Percentiles rank a stretch among this genome's conserved stretches.
These are phyloP conservation scores for Strigomonas culicis DNA, from an alignment of 208 protist genomes.

Conservation along the genomic window DNA sequence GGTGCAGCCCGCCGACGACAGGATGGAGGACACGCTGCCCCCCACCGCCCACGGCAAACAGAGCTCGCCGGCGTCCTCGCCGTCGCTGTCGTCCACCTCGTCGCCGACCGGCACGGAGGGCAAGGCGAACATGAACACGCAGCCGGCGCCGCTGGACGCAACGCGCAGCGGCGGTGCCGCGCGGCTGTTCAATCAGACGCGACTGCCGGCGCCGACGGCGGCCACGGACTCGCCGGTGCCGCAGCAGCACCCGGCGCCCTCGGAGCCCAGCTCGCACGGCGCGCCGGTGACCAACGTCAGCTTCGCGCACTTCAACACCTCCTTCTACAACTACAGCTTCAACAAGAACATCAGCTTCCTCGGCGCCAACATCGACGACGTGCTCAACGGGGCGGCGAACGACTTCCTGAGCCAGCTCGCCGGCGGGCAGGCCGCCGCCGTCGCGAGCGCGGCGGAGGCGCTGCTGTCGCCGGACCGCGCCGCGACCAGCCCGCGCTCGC, in stretches of 20 bases:
- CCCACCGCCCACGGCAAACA: background rate
- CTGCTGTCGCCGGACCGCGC: background rate
- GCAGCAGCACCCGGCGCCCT: background rate
- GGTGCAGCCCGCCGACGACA: constrained; percentile 17
- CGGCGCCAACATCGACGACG: constrained; percentile 40
- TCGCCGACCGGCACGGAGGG: background rate
- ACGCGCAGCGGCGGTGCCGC: background rate
- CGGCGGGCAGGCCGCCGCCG: background rate
- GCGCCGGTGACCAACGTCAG: constrained; percentile 10
- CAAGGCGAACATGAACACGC: background rate
- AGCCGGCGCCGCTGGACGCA: background rate
- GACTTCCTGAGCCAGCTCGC: constrained; percentile 41
- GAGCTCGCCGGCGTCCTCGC: background rate
- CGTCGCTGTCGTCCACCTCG: background rate
- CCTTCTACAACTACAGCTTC: constrained; percentile 50
- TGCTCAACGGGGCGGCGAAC: constrained; percentile 52
- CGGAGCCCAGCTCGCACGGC: background rate
- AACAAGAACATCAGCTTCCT: constrained; percentile 55
- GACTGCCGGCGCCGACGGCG: background rate
- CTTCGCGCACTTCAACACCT: constrained; percentile 22
- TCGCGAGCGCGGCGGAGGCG: background rate
- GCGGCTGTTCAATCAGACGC: background rate
- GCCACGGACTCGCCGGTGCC: background rate
- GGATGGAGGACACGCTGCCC: background rate
- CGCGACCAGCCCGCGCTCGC: background rate